phyloP scores from a whole-genome alignment of 805 yeast genomes.

The Saturnispora kantuleensis region DNA sequence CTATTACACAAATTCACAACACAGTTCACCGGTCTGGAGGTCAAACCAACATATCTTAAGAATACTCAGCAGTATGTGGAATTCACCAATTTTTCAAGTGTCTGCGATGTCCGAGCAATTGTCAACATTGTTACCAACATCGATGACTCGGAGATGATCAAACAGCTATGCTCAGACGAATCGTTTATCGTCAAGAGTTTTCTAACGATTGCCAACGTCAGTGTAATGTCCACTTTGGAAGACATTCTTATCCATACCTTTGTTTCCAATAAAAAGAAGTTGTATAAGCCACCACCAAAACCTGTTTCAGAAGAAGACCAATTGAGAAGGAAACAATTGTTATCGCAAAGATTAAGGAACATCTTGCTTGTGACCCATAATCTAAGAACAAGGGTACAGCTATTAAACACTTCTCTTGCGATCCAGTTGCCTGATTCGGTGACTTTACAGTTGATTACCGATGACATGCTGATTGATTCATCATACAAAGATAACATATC shows the following conservation, averaged over 20 bases:
- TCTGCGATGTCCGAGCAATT: slow-evolving; percentile 8
- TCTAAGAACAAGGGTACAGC: slow-evolving; percentile 18
- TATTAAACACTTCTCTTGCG: slow-evolving; percentile 15
- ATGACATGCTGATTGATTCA: slow-evolving; percentile 22
- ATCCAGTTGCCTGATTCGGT: slow-evolving; percentile 12
- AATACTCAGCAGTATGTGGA: slow-evolving; percentile 8
- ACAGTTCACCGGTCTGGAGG: slow-evolving; percentile 9
- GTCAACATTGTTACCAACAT: slow-evolving; percentile 7
- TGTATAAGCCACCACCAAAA: neutral
- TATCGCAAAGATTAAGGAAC: neutral
- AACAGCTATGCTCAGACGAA: slow-evolving; percentile 10
- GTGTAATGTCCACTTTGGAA: slow-evolving; percentile 12
- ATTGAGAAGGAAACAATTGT: neutral
- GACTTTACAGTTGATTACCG: slow-evolving; percentile 11
- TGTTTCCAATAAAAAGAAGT: neutral
- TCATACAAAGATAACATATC: slow-evolving; percentile 18
- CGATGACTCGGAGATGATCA: slow-evolving; percentile 10
- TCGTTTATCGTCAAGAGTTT: slow-evolving; percentile 17
- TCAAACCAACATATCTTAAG: neutral
- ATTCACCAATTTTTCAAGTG: slow-evolving; percentile 13
- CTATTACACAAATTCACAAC: slow-evolving; percentile 10
- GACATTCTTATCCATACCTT: slow-evolving; percentile 9
- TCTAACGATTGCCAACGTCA: slow-evolving; percentile 15
- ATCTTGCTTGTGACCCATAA: slow-evolving; percentile 15
- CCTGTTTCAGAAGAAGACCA: neutral